Percentiles rank a stretch among this genome's conserved stretches.
phyloP scores from a whole-genome alignment of 306 rosid genomes.

The Lagenaria siceraria region DNA sequence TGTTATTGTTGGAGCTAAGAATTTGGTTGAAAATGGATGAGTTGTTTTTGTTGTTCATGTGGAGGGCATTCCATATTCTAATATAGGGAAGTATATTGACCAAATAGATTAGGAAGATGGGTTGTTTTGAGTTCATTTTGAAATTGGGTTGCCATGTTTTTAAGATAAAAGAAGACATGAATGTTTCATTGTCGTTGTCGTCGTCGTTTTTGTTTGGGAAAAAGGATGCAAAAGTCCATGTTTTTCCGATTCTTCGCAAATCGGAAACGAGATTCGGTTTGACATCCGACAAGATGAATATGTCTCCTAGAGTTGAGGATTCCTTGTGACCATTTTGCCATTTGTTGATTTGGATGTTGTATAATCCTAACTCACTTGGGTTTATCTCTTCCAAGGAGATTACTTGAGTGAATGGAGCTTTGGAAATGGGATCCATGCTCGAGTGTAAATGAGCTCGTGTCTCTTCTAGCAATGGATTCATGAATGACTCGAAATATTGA shows the following conservation, averaged over 20 bases:
- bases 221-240: not conserved
- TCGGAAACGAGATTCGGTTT: not conserved
- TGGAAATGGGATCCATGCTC: conserved; percentile 32
- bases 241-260: not conserved
- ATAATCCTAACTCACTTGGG: not conserved
- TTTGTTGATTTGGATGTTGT: not conserved
- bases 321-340: not conserved
- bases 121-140: conserved; percentile 4
- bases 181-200: conserved; percentile 13
- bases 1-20: not conserved
- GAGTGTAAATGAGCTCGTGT: conserved; percentile 38
- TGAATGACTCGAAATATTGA: conserved; percentile 32
- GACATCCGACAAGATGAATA: not conserved
- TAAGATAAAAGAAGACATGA: conserved; percentile 20
- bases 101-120: conserved; percentile 34
- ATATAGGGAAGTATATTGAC: conserved; percentile 27
- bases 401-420: conserved; percentile 28
- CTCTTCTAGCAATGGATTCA: conserved; percentile 57
- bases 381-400: not conserved
- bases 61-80: conserved; percentile 47
- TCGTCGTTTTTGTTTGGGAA: not conserved
- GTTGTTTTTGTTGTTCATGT: not conserved
- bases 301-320: not conserved
- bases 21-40: conserved; percentile 14
- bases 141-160: conserved; percentile 14